Percentiles rank a stretch among this genome's conserved stretches.
These are phyloP conservation scores for Pythium dissotocum DNA, from an alignment of 352 stramenopile species.

Conservation along the genomic window DNA sequence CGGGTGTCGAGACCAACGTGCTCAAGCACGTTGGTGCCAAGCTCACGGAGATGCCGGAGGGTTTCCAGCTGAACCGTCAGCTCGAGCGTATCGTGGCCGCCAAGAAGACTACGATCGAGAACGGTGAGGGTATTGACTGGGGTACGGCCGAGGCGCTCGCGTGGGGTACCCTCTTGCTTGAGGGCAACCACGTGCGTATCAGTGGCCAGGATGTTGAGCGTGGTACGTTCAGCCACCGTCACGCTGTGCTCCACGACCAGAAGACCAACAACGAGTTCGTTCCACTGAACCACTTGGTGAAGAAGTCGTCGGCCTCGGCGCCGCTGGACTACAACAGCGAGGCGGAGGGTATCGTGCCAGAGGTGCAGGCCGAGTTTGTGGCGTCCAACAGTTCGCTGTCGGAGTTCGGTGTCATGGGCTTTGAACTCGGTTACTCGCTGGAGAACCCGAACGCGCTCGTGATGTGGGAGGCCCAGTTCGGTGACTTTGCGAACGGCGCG, in stretches of 20 bases:
- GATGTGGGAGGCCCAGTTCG: conserved; percentile 93
- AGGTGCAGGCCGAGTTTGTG: conserved; percentile 44
- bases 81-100: conserved; percentile 86
- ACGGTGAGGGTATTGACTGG: conserved; percentile 83
- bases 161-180: conserved; percentile 77
- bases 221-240: conserved; percentile 89
- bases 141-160: conserved; percentile 86
- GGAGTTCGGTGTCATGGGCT: conserved; percentile 83
- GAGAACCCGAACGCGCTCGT: conserved; percentile 73
- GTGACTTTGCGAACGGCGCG: conserved; percentile 86
- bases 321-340: conserved; percentile 84
- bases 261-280: conserved; percentile 91
- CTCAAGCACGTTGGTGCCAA: conserved; percentile 91
- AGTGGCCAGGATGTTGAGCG: conserved; percentile 89
- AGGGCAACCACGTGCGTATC: conserved; percentile 83
- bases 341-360: conserved; percentile 39
- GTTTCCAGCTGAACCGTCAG: conserved; percentile 83
- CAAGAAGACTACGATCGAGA: conserved; percentile 70
- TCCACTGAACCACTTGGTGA: conserved; percentile 75
- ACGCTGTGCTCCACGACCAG: conserved; percentile 91
- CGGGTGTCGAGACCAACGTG: conserved; percentile 92
- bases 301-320: conserved; percentile 92
- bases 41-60: conserved; percentile 75
- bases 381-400: conserved; percentile 78
- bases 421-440: conserved; percentile 87